A percentile compares a stretch with the other conserved stretches of the same genome.
These are phyloP conservation scores for Lactarius hatsudake DNA, from an alignment of 768 basidiomycete genomes.

Conservation along the genomic window DNA sequence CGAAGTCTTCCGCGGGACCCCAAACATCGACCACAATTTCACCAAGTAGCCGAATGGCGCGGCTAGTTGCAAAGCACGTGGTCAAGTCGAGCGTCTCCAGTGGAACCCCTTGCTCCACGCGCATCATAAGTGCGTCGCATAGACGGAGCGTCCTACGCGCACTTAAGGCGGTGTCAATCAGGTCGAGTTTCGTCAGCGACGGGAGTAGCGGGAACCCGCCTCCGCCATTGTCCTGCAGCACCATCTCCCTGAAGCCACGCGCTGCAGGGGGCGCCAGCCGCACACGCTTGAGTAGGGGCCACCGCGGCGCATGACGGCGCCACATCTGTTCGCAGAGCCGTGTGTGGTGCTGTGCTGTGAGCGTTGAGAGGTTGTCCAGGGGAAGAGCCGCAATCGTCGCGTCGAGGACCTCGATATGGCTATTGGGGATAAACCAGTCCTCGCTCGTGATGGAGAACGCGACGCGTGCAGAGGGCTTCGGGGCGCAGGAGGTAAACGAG, in stretches of 20 bases:
- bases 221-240: background rate
- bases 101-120: too few species aligned
- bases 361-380: too few species aligned
- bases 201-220: background rate
- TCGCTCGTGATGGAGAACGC: background rate
- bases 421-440: background rate
- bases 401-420: background rate
- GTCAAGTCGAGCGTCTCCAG: too few species aligned
- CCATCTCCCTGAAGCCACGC: background rate
- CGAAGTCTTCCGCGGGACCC: background rate
- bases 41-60: background rate
- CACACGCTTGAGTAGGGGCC: background rate
- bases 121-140: too few species aligned
- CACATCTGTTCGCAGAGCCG: background rate
- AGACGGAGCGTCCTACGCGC: background rate
- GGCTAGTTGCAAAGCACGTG: background rate
- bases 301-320: background rate
- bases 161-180: background rate
- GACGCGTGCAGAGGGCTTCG: background rate
- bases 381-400: background rate
- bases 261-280: background rate
- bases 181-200: background rate
- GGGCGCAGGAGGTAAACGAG: background rate
- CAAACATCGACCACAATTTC: too few species aligned
- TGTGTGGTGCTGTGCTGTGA: background rate